Percentiles rank a stretch among this genome's conserved stretches.
Evolutionary conservation across 2,329 filamentous ascomycete genomes (phyloP).

Genomic region (Exophiala mesophila): DNA sequence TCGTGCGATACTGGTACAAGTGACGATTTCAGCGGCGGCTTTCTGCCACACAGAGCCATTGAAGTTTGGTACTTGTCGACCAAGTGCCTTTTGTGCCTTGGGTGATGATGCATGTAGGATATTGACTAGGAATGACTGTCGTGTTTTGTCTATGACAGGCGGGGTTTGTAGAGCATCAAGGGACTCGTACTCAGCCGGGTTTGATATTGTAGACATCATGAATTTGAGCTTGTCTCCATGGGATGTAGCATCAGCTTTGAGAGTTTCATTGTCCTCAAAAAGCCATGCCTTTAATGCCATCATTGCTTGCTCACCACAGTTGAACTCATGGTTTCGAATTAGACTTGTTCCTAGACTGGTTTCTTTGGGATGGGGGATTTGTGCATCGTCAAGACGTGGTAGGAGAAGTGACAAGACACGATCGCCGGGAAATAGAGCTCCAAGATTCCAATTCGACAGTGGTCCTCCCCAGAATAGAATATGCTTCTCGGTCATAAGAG

Average conservation of each 20-base stretch:
- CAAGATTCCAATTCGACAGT: constrained; percentile 62
- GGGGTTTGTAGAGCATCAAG: neutral
- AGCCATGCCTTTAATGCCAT: constrained; percentile 20
- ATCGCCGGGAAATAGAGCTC: constrained; percentile 2
- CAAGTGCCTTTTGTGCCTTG: constrained; percentile 8
- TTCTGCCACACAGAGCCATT: constrained; percentile 8
- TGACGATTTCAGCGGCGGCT: constrained; percentile 4
- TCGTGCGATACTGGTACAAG: constrained; percentile 11
- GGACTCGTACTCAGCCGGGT: too few relatives aligned
- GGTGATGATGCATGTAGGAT: constrained; percentile 7
- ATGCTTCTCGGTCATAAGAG: constrained; percentile 58
- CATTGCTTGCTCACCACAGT: constrained; percentile 18
- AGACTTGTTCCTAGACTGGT: constrained; percentile 1
- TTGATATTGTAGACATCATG: neutral
- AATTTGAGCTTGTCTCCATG: neutral
- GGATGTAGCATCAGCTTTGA: neutral
- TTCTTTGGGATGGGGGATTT: constrained; percentile 6
- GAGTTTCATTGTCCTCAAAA: constrained; percentile 7
- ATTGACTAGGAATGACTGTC: neutral
- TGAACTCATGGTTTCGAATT: constrained; percentile 10
- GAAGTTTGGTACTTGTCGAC: constrained; percentile 8
- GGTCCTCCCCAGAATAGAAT: constrained; percentile 90
- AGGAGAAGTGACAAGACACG: constrained; percentile 6
- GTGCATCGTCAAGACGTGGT: constrained; percentile 1
- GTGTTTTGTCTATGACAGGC: neutral